Evolutionary conservation across 108 stramenopile genomes (phyloP).

Genomic region (Nannochloropsis gaditana): DNA sequence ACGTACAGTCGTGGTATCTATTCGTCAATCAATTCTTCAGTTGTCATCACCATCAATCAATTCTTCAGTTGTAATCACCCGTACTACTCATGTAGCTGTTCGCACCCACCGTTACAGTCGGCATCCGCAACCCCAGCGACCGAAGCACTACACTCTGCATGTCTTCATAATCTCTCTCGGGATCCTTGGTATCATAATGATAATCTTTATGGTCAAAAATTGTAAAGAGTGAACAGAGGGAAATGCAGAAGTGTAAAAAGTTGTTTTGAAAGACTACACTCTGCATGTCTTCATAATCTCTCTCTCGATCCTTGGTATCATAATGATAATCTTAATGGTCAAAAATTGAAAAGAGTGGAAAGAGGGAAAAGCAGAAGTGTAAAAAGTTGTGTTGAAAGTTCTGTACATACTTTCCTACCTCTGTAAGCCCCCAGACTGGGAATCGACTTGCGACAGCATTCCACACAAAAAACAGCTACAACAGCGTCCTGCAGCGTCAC

Average conservation of each 20-base stretch:
- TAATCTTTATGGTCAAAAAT: background rate
- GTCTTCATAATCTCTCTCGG: background rate
- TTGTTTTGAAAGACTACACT: background rate
- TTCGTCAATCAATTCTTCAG: too few relatives aligned
- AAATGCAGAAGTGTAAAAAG: too few relatives aligned
- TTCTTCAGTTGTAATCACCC: background rate
- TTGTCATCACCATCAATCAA: too few relatives aligned
- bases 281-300: background rate
- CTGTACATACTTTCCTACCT: background rate
- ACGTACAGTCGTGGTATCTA: too few relatives aligned
- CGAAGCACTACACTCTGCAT: background rate
- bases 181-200: background rate
- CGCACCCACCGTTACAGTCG: background rate
- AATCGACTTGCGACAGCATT: background rate
- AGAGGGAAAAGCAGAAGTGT: background rate
- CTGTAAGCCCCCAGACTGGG: background rate
- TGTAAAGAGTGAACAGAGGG: too few relatives aligned
- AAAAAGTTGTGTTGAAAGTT: background rate
- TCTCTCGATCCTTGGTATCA: background rate
- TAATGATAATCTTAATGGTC: background rate
- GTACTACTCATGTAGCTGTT: background rate
- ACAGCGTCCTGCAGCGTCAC: constrained; percentile 28
- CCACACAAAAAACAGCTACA: constrained; percentile 9
- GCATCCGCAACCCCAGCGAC: background rate
- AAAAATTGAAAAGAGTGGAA: background rate